Base-by-base conservation (phyloP, 1,139 yeast species). In the Magnusiomyces suaveolens region DNA sequence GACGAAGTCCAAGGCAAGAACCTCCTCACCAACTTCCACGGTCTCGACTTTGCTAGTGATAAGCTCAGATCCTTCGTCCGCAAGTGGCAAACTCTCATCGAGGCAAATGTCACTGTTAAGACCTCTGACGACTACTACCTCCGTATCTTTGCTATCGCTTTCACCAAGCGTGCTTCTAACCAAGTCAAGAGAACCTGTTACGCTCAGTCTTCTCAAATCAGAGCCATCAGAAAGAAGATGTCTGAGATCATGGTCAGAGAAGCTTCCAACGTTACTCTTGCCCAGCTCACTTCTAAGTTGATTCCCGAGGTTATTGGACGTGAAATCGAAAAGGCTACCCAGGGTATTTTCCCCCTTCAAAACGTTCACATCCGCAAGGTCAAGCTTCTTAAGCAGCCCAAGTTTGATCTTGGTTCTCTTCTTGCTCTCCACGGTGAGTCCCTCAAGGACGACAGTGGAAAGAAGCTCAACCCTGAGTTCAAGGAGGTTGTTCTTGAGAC, bases 21-120 rank as follows among this genome's bases (percentile, higher is more conserved):
- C 82, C 79, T 86, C 72, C 80, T 87, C 74, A 87, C 95, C 79
- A 87, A 87, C 88, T 87, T 87, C 88, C 95, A 87, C 82, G 95
- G 95, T 71, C 76, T 86, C 77, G 89, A 85, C 79, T 85, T 86
- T 82, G 86, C 95, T 70, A 81, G 89, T 64, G 95, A 87, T 80
- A 87, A 86, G 81, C 78, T 86, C 72, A 83, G 90, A 77, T 86
- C 95, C 59, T 81, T 86, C 75, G 95, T 87, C 61, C 85, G 95
- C 81, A 87, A 87, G 77, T 87, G 95, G 95, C 95, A 87, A 78
- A 81, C 94, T 65, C 79, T 87, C 76, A 87, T 87, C 66, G 95
- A 87, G 80, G 88, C 90, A 70, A 83, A 84, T 75, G 92, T 86
- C 67, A 86, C 95, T 66, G 95, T 85, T 71, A 87, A 87, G 85